These are phyloP conservation scores for Daldinia loculata DNA, from an alignment of 495 filamentous ascomycete genomes.

Conservation along the genomic window DNA sequence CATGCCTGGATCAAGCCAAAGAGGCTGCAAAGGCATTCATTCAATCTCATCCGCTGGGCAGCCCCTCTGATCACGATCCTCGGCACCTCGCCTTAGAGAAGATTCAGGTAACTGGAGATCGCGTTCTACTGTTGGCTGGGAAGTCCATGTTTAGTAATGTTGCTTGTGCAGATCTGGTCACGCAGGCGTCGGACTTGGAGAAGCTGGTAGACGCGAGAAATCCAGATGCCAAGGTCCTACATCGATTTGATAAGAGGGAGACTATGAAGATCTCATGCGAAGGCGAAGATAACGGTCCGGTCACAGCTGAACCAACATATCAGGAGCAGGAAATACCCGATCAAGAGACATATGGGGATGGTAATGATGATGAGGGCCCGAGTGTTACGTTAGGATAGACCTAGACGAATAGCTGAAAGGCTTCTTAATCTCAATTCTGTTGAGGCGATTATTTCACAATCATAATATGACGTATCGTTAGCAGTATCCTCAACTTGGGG, in stretches of 20 bases:
- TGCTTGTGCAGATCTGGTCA: conserved; percentile 40
- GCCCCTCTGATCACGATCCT: conserved; percentile 28
- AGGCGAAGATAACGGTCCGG: not conserved
- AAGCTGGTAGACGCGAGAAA: conserved; percentile 39
- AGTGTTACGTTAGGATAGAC: not conserved
- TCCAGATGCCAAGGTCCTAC: conserved; percentile 20
- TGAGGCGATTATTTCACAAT: not conserved
- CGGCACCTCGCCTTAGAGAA: conserved; percentile 37
- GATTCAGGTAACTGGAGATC: conserved; percentile 27
- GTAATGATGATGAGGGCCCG: not conserved
- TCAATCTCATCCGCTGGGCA: conserved; percentile 12
- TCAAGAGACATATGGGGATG: not conserved
- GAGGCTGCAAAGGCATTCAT: conserved; percentile 30
- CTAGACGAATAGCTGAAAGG: not conserved
- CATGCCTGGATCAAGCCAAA: conserved; percentile 38
- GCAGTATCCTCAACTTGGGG: conserved; percentile 50
- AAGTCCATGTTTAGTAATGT: conserved; percentile 28
- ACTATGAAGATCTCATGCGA: conserved; percentile 4
- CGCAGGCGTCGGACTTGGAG: conserved; percentile 38
- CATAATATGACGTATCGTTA: conserved; percentile 42
- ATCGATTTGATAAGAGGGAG: conserved; percentile 32
- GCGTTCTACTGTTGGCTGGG: conserved; percentile 26
- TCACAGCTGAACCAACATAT: not conserved
- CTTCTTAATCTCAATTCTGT: not conserved
- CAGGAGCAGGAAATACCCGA: not conserved